Evolutionary conservation across 768 basidiomycete genomes (phyloP), one percentile per base, ranked within the genome.

Genomic region (Boletales sp.): DNA sequence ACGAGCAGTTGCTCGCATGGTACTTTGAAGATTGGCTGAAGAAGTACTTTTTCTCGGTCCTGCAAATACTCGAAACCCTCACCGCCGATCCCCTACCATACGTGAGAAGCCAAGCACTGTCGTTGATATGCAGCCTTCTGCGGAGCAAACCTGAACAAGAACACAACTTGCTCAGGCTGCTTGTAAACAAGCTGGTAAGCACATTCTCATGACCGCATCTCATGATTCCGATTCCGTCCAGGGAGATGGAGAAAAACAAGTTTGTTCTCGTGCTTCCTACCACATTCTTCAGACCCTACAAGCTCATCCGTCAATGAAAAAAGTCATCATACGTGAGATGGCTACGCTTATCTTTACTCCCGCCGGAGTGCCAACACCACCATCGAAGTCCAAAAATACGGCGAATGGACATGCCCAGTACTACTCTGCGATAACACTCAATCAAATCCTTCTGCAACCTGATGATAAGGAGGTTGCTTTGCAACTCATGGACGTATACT

Each of bases 1-100:
- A 94, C 49, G 74, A 81, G 45, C 81, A 90, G 64, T 69, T 97
- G 0, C 59, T 94, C 6, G 50, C 86, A 4, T 98, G 89, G 86
- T 87, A 86, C 53, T 98, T 96, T 66, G 96, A 99, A 67, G 95
- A 98, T 60, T 97, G 92, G 90, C 66, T 97, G 44, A 99, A 99
- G 71, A 94, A 93, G 56, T 98, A 87, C 67, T 97, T 96, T 72
- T 98, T 95, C 70, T 84, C 85, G 2, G 69, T 96, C 35, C 78
- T 98, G 4, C 90, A 95, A 65, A 82, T 90, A 35, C 81, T 97
- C 15, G 95, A 99, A 80, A 79, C 78, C 3, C 77, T 94, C 43
- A 86, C 89, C 0, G 76, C 90, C 47, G 94, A 98, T 65, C 84
- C 90, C 0, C 76, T 97, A 4, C 77, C 85, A 3, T 97, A 94